Conservation (phyloP, 1,284 basidiomycete genomes). For the Rhodotorula sp. region DNA sequence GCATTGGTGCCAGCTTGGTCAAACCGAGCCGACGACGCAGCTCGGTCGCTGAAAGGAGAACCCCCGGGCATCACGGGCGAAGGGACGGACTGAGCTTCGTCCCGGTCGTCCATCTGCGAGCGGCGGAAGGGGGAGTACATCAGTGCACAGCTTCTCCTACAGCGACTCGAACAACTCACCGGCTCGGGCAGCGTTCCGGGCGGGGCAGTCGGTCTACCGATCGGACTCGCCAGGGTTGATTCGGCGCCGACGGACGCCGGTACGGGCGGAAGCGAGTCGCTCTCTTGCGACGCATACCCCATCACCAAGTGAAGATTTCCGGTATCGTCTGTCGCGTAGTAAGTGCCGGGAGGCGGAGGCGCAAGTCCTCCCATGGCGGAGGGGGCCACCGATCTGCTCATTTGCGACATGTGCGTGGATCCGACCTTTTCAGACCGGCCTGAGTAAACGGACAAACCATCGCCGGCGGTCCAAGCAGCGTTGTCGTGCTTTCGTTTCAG, state of each 20-base stretch:
- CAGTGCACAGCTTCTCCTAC: neutral
- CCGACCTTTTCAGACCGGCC: slow-evolving; percentile 23
- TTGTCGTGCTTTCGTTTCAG: slow-evolving; percentile 25
- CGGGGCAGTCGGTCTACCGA: neutral
- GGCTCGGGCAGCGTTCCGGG: slow-evolving; percentile 15
- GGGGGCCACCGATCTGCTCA: neutral
- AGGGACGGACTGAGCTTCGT: neutral
- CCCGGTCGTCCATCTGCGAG: slow-evolving; percentile 10
- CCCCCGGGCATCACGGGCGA: neutral
- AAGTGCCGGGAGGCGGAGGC: slow-evolving; percentile 7
- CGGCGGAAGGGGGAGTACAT: no score
- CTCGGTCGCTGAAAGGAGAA: neutral
- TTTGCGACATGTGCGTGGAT: slow-evolving; percentile 1
- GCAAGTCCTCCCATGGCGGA: slow-evolving; percentile 1
- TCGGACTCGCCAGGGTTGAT: neutral
- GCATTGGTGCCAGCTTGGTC: no score
- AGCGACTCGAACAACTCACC: neutral
- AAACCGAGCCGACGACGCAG: neutral
- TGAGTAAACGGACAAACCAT: slow-evolving; percentile 25
- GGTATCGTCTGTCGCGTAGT: slow-evolving; percentile 9
- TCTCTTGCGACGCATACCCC: slow-evolving; percentile 4
- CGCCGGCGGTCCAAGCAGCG: neutral
- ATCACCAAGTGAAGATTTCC: slow-evolving; percentile 16
- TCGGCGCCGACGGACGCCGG: neutral
- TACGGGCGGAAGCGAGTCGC: neutral